Evolutionary conservation across 176 grass and related monocot genomes (phyloP), one percentile per base, ranked within the genome.

Genomic region (Poa pratensis): DNA sequence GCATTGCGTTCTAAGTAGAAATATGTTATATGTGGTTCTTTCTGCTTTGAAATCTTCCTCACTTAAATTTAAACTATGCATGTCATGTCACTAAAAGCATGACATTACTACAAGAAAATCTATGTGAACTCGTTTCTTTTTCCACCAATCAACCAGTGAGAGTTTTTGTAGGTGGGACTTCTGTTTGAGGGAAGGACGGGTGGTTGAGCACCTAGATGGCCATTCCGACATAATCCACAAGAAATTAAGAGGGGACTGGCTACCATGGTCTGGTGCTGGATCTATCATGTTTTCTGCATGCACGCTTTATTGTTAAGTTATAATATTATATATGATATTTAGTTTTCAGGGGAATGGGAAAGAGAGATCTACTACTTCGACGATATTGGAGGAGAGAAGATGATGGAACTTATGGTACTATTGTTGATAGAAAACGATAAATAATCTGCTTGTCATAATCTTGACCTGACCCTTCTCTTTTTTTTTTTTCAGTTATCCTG

Each of bases 341-440:
- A 88, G 65, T 87, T 89, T 92, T 89, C 88, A 99, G 96, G 96
- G 93, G 96, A 89, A 96, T 99, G 96, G 82, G 86, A 87, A 92
- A 91, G 80, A 96, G 96, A 87, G 96, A 99, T 89, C 87, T 99
- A 76, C 89, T 96, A 84, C 89, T 99, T 69, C 85, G 90, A 45
- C 88, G 96, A 53, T 99, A 96, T 69, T 99, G 96, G 96, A 94
- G 96, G 80, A 90, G 94, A 88, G 96, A 99, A 91, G 96, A 96
- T 84, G 96, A 96, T 88, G 96, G 96, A 89, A 91, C 91, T 87
- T 99, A 99, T 26, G 96, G 96, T 99, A 94, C 39, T 71, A 59
- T 87, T 80, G 43, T 84, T 73, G 76, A 54, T 49, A 75, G 22
- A 92, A 82, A 82, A 26, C 45, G 72, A 80, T 63, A 42, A 43